Percentiles rank a stretch among this genome's conserved stretches.
Evolutionary conservation across 164 flowering plant genomes (phyloP).

Genomic region (Vitis labrusca): DNA sequence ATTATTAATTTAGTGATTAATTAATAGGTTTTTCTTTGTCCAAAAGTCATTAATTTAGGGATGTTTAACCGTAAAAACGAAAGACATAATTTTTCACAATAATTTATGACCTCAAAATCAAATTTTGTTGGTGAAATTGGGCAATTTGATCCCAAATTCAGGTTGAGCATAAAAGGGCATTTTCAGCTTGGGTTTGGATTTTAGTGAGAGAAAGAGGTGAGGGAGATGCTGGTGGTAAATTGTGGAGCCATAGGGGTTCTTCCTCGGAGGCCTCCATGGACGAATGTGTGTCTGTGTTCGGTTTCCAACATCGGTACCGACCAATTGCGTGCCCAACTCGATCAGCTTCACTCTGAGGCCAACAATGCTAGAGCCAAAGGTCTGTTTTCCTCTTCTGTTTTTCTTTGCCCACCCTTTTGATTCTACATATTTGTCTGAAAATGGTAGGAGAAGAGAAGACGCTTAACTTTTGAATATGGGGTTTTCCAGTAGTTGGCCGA

Average conservation of each 20-base stretch:
- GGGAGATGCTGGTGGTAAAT: slow-evolving; percentile 13
- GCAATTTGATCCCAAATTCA: too few relatives aligned
- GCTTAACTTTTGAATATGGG: neutral
- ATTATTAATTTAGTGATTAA: too few relatives aligned
- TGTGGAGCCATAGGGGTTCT: slow-evolving; percentile 6
- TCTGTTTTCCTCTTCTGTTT: slow-evolving; percentile 1
- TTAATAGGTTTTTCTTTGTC: too few relatives aligned
- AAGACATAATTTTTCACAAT: too few relatives aligned
- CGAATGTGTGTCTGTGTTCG: slow-evolving; percentile 16
- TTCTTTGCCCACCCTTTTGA: neutral
- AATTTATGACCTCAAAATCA: too few relatives aligned
- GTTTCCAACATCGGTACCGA: slow-evolving; percentile 32
- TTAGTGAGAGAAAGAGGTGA: neutral
- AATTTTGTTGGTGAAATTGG: too few relatives aligned
- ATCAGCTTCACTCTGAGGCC: slow-evolving; percentile 57
- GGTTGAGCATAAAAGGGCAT: too few relatives aligned
- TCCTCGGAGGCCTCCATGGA: slow-evolving; percentile 12
- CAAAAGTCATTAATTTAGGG: too few relatives aligned
- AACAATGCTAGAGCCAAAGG: slow-evolving; percentile 56
- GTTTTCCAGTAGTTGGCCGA: too few relatives aligned
- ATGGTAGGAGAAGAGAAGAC: neutral
- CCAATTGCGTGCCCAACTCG: slow-evolving; percentile 50
- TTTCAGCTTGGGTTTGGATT: neutral
- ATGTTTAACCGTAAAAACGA: too few relatives aligned
- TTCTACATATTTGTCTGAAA: too few relatives aligned